Conservation (phyloP, 2,329 filamentous ascomycete species). For the Aspergillus tubingensis region DNA sequence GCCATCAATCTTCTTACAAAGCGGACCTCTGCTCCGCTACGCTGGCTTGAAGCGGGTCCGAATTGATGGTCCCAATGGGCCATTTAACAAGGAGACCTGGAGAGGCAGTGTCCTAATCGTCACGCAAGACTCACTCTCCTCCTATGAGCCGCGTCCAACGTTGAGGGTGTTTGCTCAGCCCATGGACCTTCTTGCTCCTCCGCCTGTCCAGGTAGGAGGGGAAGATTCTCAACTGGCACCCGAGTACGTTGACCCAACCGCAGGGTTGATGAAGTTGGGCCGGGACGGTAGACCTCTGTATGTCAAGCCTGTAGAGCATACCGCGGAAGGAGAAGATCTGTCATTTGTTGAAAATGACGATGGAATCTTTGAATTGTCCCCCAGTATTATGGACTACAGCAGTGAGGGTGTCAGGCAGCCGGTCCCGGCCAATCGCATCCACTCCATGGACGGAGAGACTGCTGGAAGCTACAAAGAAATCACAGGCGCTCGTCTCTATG, state of each 20-base stretch:
- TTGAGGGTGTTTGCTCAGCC: conserved; percentile 85
- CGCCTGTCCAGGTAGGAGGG: conserved; percentile 67
- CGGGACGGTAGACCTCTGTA: conserved; percentile 84
- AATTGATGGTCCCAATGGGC: conserved; percentile 35
- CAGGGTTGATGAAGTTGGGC: conserved; percentile 82
- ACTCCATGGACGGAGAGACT: conserved; percentile 71
- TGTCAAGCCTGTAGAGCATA: conserved; percentile 82
- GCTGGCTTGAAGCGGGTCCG: conserved; percentile 71
- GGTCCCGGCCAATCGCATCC: conserved; percentile 50
- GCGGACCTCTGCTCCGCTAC: conserved; percentile 86
- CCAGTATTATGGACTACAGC: conserved; percentile 47
- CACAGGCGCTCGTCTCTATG: conserved; percentile 76
- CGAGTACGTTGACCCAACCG: conserved; percentile 84
- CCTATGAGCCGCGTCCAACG: conserved; percentile 74
- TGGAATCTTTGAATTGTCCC: conserved; percentile 74
- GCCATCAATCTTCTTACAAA: conserved; percentile 81
- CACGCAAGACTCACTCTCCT: conserved; percentile 79
- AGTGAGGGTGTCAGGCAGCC: conserved; percentile 41
- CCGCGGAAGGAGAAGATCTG: conserved; percentile 75
- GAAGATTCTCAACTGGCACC: conserved; percentile 65
- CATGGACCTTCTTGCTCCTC: conserved; percentile 76
- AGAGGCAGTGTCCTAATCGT: conserved; percentile 95
- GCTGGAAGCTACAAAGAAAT: conserved; percentile 80
- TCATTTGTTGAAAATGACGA: conserved; percentile 77
- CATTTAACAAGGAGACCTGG: conserved; percentile 75